phyloP scores from a whole-genome alignment of 2,329 filamentous ascomycete species.

The Xylaria sp. region DNA sequence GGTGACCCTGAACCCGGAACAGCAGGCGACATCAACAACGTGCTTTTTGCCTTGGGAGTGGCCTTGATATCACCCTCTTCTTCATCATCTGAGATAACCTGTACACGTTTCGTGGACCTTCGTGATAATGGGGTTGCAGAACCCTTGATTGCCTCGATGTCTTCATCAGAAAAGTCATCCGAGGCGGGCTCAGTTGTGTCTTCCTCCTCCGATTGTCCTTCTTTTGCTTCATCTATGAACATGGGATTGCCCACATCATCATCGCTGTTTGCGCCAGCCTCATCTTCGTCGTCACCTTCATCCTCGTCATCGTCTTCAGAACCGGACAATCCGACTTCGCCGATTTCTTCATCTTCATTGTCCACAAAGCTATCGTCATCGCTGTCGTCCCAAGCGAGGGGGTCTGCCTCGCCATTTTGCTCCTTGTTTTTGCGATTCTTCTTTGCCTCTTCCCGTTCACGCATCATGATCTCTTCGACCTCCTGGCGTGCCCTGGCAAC shows the following conservation, averaged over 20 bases:
- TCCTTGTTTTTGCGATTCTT: conserved; percentile 58
- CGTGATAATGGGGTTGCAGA: conserved; percentile 51
- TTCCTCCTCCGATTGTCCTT: conserved; percentile 45
- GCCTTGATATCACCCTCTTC: conserved; percentile 53
- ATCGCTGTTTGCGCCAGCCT: conserved; percentile 32
- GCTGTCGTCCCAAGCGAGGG: conserved; percentile 62
- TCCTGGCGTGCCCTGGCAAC: conserved; percentile 84
- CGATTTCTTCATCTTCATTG: conserved; percentile 52
- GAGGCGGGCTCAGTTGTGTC: conserved; percentile 34
- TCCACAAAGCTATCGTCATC: conserved; percentile 49
- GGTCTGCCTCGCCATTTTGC: conserved; percentile 53
- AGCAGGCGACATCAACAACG: conserved; percentile 49
- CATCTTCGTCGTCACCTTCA: conserved; percentile 46
- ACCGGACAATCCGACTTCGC: conserved; percentile 43
- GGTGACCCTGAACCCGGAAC: conserved; percentile 54
- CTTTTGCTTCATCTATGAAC: conserved; percentile 46
- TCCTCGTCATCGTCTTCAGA: conserved; percentile 47
- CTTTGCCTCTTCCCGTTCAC: conserved; percentile 77
- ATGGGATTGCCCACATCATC: conserved; percentile 39
- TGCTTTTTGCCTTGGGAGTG: conserved; percentile 56
- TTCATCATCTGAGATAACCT: conserved; percentile 68
- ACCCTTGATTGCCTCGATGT: conserved; percentile 45
- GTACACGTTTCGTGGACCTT: conserved; percentile 55
- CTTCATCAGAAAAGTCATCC: conserved; percentile 46
- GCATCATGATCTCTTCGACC: conserved; percentile 76